A percentile compares a stretch with the other conserved stretches of the same genome.
Evolutionary conservation across 768 basidiomycete genomes (phyloP).

Genomic region (Cubamyces sp.): DNA sequence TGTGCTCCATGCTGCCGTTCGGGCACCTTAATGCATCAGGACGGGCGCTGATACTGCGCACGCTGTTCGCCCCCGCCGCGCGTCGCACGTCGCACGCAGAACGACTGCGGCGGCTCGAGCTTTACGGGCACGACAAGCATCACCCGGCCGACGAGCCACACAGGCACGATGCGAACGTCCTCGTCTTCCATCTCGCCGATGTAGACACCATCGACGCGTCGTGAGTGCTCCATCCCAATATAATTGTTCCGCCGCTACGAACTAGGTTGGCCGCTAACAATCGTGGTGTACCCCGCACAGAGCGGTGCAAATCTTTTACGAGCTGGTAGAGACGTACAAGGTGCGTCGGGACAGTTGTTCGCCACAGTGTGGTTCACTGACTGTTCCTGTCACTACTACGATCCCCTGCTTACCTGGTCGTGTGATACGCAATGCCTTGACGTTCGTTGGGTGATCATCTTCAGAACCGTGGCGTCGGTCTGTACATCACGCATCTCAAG

Average conservation of each 20-base stretch:
- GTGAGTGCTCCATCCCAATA: constrained; percentile 47
- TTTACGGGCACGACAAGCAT: constrained; percentile 77
- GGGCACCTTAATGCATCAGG: constrained; percentile 3
- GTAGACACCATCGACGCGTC: constrained; percentile 91
- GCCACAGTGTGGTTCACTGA: not conserved
- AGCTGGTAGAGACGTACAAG: constrained; percentile 77
- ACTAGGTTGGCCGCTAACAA: not conserved
- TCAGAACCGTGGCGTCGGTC: constrained; percentile 47
- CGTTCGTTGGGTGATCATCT: not conserved
- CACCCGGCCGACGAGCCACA: constrained; percentile 92
- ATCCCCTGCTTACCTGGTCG: not conserved
- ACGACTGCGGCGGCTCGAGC: constrained; percentile 80
- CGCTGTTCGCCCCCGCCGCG: too few species aligned
- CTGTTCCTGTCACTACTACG: not conserved
- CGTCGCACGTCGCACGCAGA: constrained; percentile 45
- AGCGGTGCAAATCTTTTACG: constrained; percentile 82
- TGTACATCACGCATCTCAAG: constrained; percentile 53
- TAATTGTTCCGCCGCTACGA: not conserved
- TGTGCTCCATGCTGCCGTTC: not conserved
- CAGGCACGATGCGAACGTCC: constrained; percentile 69
- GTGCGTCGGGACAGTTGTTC: constrained; percentile 40
- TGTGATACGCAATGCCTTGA: not conserved
- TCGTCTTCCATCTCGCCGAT: constrained; percentile 95
- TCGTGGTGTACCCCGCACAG: constrained; percentile 39
- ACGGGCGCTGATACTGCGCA: constrained; percentile 15